Percentiles rank a stretch among this genome's conserved stretches.
Conservation (phyloP, 306 rosid species). For the Rubus idaeus region DNA sequence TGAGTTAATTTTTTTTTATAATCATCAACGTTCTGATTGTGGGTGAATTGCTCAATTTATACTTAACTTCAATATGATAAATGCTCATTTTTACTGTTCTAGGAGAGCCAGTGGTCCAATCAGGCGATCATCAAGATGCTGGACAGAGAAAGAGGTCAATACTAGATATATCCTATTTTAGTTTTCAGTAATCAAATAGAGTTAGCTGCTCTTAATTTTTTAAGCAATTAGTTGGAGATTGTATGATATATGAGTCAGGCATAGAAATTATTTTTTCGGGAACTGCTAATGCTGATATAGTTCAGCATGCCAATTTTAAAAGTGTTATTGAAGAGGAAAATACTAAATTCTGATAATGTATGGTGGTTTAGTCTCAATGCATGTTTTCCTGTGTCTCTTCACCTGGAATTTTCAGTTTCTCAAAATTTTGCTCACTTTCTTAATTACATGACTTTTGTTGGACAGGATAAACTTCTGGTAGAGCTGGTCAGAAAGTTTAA, state of each 20-base stretch:
- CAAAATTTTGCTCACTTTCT: constrained; percentile 13
- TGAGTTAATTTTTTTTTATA: constrained; percentile 5
- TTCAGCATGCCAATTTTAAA: background rate
- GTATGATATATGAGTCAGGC: too few relatives aligned
- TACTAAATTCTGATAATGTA: background rate
- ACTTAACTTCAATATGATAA: background rate
- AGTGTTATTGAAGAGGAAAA: background rate
- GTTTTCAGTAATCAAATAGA: background rate
- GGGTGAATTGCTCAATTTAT: background rate
- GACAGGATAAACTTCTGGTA: constrained; percentile 53
- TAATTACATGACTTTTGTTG: constrained; percentile 19
- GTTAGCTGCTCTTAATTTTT: background rate
- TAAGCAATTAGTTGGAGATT: background rate
- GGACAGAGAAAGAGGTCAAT: constrained; percentile 58
- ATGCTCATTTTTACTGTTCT: background rate
- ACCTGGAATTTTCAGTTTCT: background rate
- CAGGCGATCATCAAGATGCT: constrained; percentile 39
- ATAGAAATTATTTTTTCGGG: background rate
- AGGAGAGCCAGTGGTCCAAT: constrained; percentile 38
- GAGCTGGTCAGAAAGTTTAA: constrained; percentile 45
- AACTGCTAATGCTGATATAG: background rate
- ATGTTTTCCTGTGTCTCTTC: background rate
- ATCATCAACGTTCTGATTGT: background rate
- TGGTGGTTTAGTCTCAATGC: background rate
- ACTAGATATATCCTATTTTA: constrained; percentile 4